Conservation (phyloP, 2,329 filamentous ascomycete genomes). For the Fusarium temperatum region DNA sequence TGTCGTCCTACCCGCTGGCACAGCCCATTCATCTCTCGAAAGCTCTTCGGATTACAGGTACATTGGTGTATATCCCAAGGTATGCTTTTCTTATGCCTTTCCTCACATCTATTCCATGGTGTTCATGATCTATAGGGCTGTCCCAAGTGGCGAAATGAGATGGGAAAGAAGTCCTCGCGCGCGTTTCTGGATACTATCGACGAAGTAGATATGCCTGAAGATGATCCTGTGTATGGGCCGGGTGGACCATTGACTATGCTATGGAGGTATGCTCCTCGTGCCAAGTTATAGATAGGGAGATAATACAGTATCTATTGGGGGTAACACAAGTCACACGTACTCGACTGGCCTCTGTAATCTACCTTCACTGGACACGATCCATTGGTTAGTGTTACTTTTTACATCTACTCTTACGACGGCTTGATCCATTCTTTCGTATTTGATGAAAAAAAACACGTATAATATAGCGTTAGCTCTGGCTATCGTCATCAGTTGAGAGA, state of each 20-base stretch:
- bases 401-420: accelerated
- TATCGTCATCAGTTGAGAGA: too few species aligned
- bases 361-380: accelerated
- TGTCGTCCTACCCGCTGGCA: background rate
- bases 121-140: accelerated
- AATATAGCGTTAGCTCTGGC: accelerated
- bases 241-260: background rate
- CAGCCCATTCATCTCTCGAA: background rate
- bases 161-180: background rate
- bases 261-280: accelerated
- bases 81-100: accelerated
- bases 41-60: background rate
- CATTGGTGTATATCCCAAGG: background rate
- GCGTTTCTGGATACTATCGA: background rate
- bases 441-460: too few species aligned
- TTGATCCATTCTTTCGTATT: accelerated
- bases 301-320: accelerated
- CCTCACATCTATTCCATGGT: accelerated
- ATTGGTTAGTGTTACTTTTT: accelerated
- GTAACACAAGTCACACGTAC: accelerated
- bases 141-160: background rate
- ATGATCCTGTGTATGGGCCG: background rate
- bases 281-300: background rate
- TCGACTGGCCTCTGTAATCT: background rate
- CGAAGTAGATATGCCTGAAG: background rate